Evolutionary conservation across 805 yeast genomes (phyloP).

Genomic region (Wickerhamiella slavikovae): DNA sequence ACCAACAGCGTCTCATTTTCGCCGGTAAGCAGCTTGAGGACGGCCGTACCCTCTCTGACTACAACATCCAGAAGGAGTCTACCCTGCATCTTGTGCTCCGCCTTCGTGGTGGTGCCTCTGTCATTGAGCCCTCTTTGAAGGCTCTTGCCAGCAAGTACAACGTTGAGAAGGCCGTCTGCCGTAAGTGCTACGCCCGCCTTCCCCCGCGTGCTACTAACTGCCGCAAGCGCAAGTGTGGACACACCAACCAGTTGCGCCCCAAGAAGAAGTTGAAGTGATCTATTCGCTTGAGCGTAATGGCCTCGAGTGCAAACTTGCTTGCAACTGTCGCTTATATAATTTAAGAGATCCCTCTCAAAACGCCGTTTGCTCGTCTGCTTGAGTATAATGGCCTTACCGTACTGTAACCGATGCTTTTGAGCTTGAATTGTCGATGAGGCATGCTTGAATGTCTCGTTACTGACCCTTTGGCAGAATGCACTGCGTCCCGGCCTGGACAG

Average conservation of each 20-base stretch:
- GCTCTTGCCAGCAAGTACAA: slow-evolving; percentile 98
- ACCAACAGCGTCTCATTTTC: slow-evolving; percentile 97
- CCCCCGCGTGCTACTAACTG: slow-evolving; percentile 99
- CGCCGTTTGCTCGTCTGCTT: no score
- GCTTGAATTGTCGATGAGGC: no score
- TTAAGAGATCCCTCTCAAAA: no score
- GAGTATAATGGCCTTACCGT: no score
- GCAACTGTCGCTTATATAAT: neutral
- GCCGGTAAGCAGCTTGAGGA: slow-evolving; percentile 99
- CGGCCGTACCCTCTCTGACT: slow-evolving; percentile 96
- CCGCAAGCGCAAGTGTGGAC: slow-evolving; percentile 99
- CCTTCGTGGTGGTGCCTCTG: slow-evolving; percentile 77
- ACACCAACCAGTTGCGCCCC: slow-evolving; percentile 99
- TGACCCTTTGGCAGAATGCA: no score
- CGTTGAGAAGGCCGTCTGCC: slow-evolving; percentile 98
- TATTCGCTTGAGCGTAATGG: no score
- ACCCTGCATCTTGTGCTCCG: slow-evolving; percentile 89
- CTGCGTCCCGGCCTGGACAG: no score
- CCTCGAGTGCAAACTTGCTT: slow-evolving; percentile 1
- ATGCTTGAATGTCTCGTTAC: no score
- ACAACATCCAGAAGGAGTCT: slow-evolving; percentile 99
- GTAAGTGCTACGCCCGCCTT: slow-evolving; percentile 99
- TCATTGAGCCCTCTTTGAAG: slow-evolving; percentile 98
- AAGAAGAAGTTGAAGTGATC: slow-evolving; percentile 95
- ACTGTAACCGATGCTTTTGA: no score